Base-by-base conservation (phyloP, 2,329 filamentous ascomycete species). In the Beauveria bassiana region DNA sequence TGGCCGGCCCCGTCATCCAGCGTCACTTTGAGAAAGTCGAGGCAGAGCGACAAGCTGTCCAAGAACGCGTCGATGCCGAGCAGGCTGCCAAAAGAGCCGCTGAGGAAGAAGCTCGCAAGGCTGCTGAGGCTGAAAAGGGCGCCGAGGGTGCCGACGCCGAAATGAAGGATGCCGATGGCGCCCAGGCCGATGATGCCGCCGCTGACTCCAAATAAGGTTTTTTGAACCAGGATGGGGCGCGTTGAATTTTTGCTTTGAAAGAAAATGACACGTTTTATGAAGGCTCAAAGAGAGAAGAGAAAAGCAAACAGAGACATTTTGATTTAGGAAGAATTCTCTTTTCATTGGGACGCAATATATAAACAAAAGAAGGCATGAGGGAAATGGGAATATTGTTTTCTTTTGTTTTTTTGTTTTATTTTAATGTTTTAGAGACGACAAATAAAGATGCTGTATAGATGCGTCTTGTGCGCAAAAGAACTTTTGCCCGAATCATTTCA, bases 11-110 rank as follows among this genome's bases (percentile, higher is more conserved):
- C 63, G 91, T 99, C 71, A 86, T 92, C 66, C 92, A 96, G 80
- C 90, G 93, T 68, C 91, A 96, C 83, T 93, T 93, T 74, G 95
- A 99, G 75, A 96, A 96, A 81, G 79, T 92, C 66, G 91, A 97
- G 77, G 85, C 87, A 64, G 91, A 97, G 78, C 89, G 92, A 67
- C 86, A 90, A 72, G 89, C 88, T 22, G 76, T 87, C 47, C 85
- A 91, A 72, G 91, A 93, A 62, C 88, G 84, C 77, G 77, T 86
- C 59, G 91, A 95, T 63, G 90, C 90, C 65, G 88, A 91, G 76
- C 86, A 86, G 73, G 87, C 88, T 68, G 88, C 89, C 61, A 91
- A 90, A 77, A 89, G 90, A 76, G 79, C 78, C 53, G 77, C 78
- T 62, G 79, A 83, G 69, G 81, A 83, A 71, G 80, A 82, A 72